These are phyloP conservation scores for Plectosphaerella sp. DNA, from an alignment of 2,329 filamentous ascomycete species.

Conservation along the genomic window DNA sequence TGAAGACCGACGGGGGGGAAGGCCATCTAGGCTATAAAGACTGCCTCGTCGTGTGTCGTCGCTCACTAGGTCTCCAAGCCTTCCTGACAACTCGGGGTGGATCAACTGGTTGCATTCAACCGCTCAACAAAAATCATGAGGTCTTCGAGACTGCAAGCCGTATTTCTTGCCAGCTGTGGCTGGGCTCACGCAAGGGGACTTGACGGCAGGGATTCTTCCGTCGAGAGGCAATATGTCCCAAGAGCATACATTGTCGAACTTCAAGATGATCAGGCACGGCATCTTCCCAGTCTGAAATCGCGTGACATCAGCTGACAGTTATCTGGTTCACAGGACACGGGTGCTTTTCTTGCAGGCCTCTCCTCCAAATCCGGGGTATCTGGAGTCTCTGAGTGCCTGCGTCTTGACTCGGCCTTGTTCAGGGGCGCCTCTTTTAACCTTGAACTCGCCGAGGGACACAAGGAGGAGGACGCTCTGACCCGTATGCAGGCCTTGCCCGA, in stretches of 20 bases:
- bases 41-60: too few species aligned
- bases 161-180: neutral
- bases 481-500: constrained; percentile 35
- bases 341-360: constrained; percentile 8
- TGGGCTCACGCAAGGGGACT: neutral
- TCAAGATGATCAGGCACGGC: constrained; percentile 39
- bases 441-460: constrained; percentile 29
- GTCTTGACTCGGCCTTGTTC: constrained; percentile 18
- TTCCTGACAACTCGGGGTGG: too few species aligned
- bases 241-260: constrained; percentile 52
- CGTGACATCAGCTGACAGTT: neutral
- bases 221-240: constrained; percentile 21
- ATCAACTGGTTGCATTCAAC: too few species aligned
- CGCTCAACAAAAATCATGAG: too few species aligned
- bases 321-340: constrained; percentile 1
- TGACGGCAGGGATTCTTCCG: neutral
- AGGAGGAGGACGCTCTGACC: constrained; percentile 33
- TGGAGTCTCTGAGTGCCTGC: constrained; percentile 12
- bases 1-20: too few species aligned
- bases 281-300: neutral
- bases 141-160: neutral
- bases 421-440: constrained; percentile 49
- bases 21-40: too few species aligned
- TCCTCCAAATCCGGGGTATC: constrained; percentile 5
- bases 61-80: too few species aligned